Evolutionary conservation across 2,329 filamentous ascomycete genomes (phyloP).

Genomic region (Colletotrichum liaoningense): DNA sequence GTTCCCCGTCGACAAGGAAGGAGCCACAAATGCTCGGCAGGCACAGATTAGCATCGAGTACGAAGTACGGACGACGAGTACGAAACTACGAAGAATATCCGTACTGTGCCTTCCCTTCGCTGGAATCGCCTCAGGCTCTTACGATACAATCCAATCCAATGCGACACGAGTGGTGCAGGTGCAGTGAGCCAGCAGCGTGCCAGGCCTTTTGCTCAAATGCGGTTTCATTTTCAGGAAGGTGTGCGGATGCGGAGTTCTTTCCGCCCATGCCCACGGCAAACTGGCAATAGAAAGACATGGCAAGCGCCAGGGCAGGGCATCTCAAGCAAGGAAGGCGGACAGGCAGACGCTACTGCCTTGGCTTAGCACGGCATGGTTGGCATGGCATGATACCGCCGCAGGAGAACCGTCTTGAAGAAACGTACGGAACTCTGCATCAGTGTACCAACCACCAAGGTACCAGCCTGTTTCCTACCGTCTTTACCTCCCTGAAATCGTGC

Average conservation of each 20-base stretch:
- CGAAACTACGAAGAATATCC: too few relatives aligned
- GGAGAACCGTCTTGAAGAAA: background rate
- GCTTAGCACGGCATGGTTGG: too few relatives aligned
- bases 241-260: slow-evolving; percentile 31
- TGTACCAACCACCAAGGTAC: background rate
- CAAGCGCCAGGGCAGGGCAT: background rate
- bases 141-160: slow-evolving; percentile 8
- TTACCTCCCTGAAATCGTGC: background rate
- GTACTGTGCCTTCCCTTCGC: background rate
- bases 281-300: background rate
- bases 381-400: background rate
- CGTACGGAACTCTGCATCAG: background rate
- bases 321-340: background rate
- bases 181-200: slow-evolving; percentile 9
- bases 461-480: background rate
- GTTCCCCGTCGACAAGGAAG: slow-evolving; percentile 13
- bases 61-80: background rate
- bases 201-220: slow-evolving; percentile 10
- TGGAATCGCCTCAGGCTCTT: background rate
- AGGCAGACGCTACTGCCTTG: background rate
- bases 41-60: slow-evolving; percentile 18
- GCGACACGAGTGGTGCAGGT: slow-evolving; percentile 22
- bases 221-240: slow-evolving; percentile 31
- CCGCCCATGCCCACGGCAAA: background rate
- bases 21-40: slow-evolving; percentile 8